phyloP scores from a whole-genome alignment of 192 early-diverging fungal species.

The Gamsiella multidivaricata region DNA sequence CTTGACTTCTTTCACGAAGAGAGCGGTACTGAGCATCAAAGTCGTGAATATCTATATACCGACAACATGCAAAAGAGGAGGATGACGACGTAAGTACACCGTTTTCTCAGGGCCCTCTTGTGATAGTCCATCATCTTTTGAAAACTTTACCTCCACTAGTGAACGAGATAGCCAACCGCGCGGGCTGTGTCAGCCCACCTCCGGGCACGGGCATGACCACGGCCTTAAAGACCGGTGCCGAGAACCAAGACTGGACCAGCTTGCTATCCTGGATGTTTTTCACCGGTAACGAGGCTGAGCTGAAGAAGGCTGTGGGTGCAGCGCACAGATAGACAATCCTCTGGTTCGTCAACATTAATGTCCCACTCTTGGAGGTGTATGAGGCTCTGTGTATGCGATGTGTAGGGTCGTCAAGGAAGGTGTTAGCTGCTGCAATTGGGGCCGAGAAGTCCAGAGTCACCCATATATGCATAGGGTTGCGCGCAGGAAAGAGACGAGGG shows the following conservation, averaged over 20 bases:
- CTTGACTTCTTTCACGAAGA: slow-evolving; percentile 36
- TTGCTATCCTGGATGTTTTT: slow-evolving; percentile 45
- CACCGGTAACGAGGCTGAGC: slow-evolving; percentile 40
- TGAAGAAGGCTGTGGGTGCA: slow-evolving; percentile 19
- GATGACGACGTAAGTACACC: not conserved
- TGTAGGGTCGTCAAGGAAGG: not conserved
- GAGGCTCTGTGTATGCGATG: slow-evolving; percentile 11
- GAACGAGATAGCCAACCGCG: slow-evolving; percentile 38
- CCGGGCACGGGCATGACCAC: slow-evolving; percentile 42
- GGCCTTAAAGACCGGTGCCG: slow-evolving; percentile 31
- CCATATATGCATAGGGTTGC: too few relatives aligned
- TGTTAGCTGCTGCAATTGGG: too few relatives aligned
- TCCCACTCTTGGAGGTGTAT: slow-evolving; percentile 37
- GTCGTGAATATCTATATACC: slow-evolving; percentile 26
- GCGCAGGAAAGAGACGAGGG: too few relatives aligned
- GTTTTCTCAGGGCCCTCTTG: not conserved
- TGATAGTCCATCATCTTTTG: too few relatives aligned
- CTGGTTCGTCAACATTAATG: slow-evolving; percentile 44
- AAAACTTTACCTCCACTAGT: slow-evolving; percentile 31
- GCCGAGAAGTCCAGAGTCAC: too few relatives aligned
- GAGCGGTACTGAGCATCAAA: slow-evolving; percentile 44
- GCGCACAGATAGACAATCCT: slow-evolving; percentile 31
- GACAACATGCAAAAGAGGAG: not conserved
- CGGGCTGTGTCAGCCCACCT: slow-evolving; percentile 37
- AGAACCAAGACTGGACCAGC: slow-evolving; percentile 46